Conservation (phyloP, 768 basidiomycete genomes). For the Exsudoporus frostii region DNA sequence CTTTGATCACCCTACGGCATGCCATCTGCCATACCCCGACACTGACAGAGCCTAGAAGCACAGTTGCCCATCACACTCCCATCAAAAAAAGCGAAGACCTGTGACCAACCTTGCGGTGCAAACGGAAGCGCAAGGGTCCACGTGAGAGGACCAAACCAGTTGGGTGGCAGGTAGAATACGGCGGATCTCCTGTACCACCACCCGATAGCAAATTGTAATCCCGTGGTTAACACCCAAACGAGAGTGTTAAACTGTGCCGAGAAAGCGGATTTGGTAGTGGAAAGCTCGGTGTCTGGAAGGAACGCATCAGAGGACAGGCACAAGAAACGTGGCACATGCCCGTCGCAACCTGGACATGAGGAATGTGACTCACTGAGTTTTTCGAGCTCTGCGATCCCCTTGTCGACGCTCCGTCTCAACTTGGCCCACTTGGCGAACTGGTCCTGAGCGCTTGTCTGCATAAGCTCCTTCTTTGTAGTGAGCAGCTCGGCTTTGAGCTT, state of each 20-base stretch:
- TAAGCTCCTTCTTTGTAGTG: constrained; percentile 75
- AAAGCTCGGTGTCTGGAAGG: constrained; percentile 61
- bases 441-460: constrained; percentile 91
- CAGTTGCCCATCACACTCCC: not conserved
- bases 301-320: constrained; percentile 1
- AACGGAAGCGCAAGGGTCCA: constrained; percentile 92
- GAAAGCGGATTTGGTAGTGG: constrained; percentile 59
- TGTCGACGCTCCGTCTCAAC: constrained; percentile 85
- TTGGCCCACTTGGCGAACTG: constrained; percentile 99
- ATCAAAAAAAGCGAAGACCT: not conserved
- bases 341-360: not conserved
- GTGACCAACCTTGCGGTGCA: constrained; percentile 71
- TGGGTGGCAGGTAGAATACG: constrained; percentile 88
- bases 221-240: constrained; percentile 86
- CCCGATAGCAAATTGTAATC: constrained; percentile 76
- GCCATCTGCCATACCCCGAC: constrained; percentile 96
- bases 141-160: constrained; percentile 85
- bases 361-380: constrained; percentile 70
- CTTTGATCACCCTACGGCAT: constrained; percentile 77
- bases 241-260: constrained; percentile 65
- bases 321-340: not conserved
- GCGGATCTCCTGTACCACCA: constrained; percentile 91
- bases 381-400: constrained; percentile 87
- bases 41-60: constrained; percentile 74
- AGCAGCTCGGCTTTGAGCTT: constrained; percentile 80